These are phyloP conservation scores for Trifolium fragiferum DNA, from an alignment of 306 rosid genomes.

Conservation along the genomic window DNA sequence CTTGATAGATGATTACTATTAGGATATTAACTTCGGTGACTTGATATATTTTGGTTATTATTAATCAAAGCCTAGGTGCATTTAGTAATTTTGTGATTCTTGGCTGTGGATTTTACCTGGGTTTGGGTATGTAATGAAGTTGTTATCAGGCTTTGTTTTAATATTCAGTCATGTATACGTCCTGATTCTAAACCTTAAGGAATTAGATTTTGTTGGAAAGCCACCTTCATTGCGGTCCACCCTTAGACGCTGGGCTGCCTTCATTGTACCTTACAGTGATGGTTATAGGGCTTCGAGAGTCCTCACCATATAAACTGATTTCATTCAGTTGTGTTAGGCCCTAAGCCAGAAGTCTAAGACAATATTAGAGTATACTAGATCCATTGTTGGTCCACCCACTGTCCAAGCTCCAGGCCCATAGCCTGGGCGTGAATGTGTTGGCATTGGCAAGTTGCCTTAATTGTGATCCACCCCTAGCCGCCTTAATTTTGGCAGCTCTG, in stretches of 20 bases:
- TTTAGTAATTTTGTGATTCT: neutral
- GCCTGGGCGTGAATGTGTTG: neutral
- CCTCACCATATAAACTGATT: neutral
- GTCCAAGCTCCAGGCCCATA: conserved; percentile 2
- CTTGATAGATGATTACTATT: neutral
- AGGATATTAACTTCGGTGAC: conserved; percentile 3
- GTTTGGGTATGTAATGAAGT: neutral
- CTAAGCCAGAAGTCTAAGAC: neutral
- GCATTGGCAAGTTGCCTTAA: neutral
- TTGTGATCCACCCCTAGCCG: neutral
- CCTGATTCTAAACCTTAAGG: conserved; percentile 13
- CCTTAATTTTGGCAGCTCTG: neutral
- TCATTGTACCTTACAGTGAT: neutral
- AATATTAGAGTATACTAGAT: neutral
- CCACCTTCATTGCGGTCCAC: neutral
- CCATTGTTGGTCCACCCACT: neutral
- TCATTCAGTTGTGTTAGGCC: neutral
- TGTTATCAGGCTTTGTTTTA: conserved; percentile 13
- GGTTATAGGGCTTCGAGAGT: neutral
- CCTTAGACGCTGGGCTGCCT: neutral
- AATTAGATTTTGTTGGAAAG: neutral
- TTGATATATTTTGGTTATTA: conserved; percentile 3
- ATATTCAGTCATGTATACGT: neutral
- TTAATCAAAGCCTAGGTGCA: neutral
- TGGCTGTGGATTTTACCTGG: conserved; percentile 12